Base-by-base conservation (phyloP, 768 basidiomycete genomes). In the Tricholoma hemisulphureum region DNA sequence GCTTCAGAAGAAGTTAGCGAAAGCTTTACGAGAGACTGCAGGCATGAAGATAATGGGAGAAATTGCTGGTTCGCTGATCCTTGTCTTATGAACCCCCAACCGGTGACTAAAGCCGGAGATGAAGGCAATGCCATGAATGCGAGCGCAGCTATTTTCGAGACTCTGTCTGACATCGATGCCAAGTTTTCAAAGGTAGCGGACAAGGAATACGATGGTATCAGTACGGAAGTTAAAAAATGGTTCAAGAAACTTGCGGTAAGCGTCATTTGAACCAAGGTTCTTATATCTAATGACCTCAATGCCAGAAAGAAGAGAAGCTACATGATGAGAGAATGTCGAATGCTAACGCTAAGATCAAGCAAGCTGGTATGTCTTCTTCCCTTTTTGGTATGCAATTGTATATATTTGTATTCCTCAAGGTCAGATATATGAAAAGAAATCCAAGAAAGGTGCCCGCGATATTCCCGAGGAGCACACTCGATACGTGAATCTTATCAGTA, bases 181-280 rank as follows among this genome's bases (percentile, higher is more conserved):
- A 93, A 89, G 74, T 91, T 90, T 70, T 81, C 83, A 39, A 92
- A 88, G 73, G 67, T 88, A 59, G 81, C 81, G 11, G 87, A 89
- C 63, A 91, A 84, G 72, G 90, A 93, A 61, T 89, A 84, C 58
- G 84, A 86, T 59, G 65, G 56, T 20, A 74, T 91, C 51, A 84
- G 83, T 61, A 70, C 75, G 28, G 90, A 91, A 61, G 84, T 91
- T 39, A 88, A 85, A 77, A 93, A 89, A 65, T 92, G 90, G 89
- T 86, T 92, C 78, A 91, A 89, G 82, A 91, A 86, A 70, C 79
- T 92, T 32, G 80, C 85, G 50, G 90, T 92, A 64, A 63, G 88
- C 73, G 28, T 51, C 24, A 56, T 58, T 37, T 57, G 18, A 29
- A 29, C 51, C 18, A 48, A 26, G 6, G 31, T 41, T 43, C 53